Base-by-base conservation (phyloP, 495 filamentous ascomycete species). In the Trichoderma reesei region DNA sequence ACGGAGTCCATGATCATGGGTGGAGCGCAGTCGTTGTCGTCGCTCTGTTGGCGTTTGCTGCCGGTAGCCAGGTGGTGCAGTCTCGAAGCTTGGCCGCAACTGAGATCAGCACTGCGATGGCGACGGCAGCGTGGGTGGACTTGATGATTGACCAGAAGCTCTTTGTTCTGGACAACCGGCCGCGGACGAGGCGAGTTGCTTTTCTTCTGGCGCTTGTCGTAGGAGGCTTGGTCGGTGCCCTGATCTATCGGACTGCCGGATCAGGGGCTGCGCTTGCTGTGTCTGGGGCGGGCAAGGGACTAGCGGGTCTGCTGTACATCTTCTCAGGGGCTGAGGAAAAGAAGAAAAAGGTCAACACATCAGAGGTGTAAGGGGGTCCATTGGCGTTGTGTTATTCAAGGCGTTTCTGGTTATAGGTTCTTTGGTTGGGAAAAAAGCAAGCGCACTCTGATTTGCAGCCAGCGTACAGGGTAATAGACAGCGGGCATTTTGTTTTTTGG, bases 41-140 rank as follows among this genome's bases (percentile, higher is more conserved):
- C 60, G 77, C 72, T 0, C 70, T 85, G 38, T 70, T 88, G 20
- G 84, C 84, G 3, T 79, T 80, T 41, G 79, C 83, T 3, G 79
- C 83, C 0, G 85, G 85, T 1, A 78, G 74, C 7, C 85, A 86
- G 69, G 85, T 88, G 0, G 83, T 83, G 16, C 78, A 84, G 75
- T 75, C 75, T 5, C 74, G 85, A 7, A 71, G 76, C 9, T 68
- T 88, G 64, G 72, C 78, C 56, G 79, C 86, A 71, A 82, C 82
- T 6, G 83, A 88, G 68, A 88, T 87, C 38, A 84, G 76, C 33
- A 87, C 85, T n/a, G 85, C 85, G 3, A 87, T 86, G 84, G 85
- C 85, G 1, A 88, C 85, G 34, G 83, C 85, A 8, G 83, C 85
- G 3, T 86, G 82, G 77, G 71, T 88, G 6, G 85, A 86, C 65